Percentiles rank a stretch among this genome's conserved stretches.
These are phyloP conservation scores for Fusarium drepaniforme DNA, from an alignment of 2,329 filamentous ascomycete genomes.

Conservation along the genomic window DNA sequence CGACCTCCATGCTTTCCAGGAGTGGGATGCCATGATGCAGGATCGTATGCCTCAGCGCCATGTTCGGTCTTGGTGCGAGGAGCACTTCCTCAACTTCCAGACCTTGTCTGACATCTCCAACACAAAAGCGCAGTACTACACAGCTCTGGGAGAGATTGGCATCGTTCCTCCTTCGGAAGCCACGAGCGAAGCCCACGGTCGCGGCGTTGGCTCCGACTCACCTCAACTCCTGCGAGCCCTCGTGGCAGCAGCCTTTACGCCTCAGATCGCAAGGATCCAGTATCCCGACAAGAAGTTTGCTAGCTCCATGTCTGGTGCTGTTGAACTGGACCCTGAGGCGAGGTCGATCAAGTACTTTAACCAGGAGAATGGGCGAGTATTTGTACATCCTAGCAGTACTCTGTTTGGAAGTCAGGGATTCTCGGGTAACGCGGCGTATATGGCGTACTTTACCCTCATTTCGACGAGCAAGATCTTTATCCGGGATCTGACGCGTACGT, in stretches of 20 bases:
- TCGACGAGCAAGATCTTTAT: constrained; percentile 93
- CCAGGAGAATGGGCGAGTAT: constrained; percentile 86
- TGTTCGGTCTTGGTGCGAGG: constrained; percentile 82
- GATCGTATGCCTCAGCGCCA: constrained; percentile 71
- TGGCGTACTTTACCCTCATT: constrained; percentile 94
- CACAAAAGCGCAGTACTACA: constrained; percentile 87
- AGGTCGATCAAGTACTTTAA: constrained; percentile 93
- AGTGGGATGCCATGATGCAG: constrained; percentile 78
- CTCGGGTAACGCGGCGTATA: constrained; percentile 78
- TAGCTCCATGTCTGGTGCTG: constrained; percentile 85
- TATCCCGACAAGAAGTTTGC: constrained; percentile 98
- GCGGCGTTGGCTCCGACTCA: constrained; percentile 43
- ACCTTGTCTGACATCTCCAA: constrained; percentile 90
- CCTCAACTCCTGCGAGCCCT: constrained; percentile 74
- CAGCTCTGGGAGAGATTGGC: constrained; percentile 86
- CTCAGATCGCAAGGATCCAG: constrained; percentile 91
- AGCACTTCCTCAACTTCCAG: constrained; percentile 86
- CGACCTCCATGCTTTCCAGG: constrained; percentile 85
- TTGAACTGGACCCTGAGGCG: constrained; percentile 94
- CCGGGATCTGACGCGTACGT: constrained; percentile 87
- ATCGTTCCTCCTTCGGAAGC: constrained; percentile 68
- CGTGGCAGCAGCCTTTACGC: constrained; percentile 80
- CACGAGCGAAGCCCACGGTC: constrained; percentile 45
- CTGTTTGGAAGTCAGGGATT: constrained; percentile 88
- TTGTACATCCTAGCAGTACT: constrained; percentile 90